Conservation (phyloP, 495 filamentous ascomycete species). For the Jackrogersella minutella region DNA sequence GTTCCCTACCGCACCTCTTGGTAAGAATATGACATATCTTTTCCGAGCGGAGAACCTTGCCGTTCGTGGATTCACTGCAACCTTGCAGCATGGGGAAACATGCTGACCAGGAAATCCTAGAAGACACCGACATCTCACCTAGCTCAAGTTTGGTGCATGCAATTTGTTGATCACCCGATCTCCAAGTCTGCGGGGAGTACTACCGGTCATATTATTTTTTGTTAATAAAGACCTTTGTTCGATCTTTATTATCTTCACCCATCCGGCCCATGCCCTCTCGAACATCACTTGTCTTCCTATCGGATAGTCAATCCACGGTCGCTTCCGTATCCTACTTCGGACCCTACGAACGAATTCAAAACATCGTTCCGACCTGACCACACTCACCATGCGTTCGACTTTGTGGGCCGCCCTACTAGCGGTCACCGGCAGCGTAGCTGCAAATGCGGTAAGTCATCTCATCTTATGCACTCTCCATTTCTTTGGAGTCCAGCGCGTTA, state of each 20-base stretch:
- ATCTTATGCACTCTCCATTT: background rate
- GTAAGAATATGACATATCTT: background rate
- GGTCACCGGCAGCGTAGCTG: constrained; percentile 17
- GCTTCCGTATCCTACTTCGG: constrained; percentile 14
- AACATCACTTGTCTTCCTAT: constrained; percentile 10
- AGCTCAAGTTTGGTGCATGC: constrained; percentile 19
- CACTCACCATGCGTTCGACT: constrained; percentile 29
- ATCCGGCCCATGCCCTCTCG: constrained; percentile 11
- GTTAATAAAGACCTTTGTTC: constrained; percentile 29
- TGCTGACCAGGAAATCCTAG: constrained; percentile 14
- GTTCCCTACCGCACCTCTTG: background rate
- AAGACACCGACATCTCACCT: constrained; percentile 24
- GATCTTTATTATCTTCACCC: background rate
- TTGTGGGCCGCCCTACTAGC: constrained; percentile 29
- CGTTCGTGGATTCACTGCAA: constrained; percentile 19
- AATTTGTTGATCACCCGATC: constrained; percentile 34
- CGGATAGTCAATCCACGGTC: constrained; percentile 13
- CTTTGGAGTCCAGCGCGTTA: background rate
- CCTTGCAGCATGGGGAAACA: constrained; percentile 19
- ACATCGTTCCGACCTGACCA: constrained; percentile 2
- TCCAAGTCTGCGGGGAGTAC: constrained; percentile 13
- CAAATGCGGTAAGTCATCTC: constrained; percentile 27
- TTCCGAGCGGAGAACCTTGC: constrained; percentile 37
- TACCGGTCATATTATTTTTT: background rate
- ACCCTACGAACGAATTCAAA: constrained; percentile 10